These are phyloP conservation scores for Rasamsonia emersonii DNA, from an alignment of 2,329 filamentous ascomycete genomes.

Conservation along the genomic window DNA sequence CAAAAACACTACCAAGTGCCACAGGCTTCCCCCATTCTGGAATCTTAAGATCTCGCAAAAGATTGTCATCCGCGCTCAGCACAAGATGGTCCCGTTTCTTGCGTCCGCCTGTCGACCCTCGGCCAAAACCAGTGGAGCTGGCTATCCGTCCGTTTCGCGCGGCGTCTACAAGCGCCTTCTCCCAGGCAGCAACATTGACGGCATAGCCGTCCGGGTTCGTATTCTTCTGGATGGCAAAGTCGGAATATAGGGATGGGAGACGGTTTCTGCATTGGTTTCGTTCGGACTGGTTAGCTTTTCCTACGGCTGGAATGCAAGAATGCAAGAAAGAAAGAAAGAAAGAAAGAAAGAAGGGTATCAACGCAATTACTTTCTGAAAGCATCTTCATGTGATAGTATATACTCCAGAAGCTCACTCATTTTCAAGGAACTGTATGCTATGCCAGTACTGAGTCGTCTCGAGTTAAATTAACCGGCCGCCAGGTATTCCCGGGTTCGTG, in stretches of 20 bases:
- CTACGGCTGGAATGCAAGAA: not conserved
- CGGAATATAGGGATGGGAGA: constrained; percentile 78
- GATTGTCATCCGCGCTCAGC: constrained; percentile 48
- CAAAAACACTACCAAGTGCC: constrained; percentile 67
- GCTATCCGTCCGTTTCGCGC: constrained; percentile 54
- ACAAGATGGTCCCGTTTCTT: constrained; percentile 40
- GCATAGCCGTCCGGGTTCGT: constrained; percentile 79
- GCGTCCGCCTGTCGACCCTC: constrained; percentile 5
- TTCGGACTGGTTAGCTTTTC: not conserved
- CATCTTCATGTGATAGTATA: constrained; percentile 51
- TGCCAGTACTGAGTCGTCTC: too few relatives aligned
- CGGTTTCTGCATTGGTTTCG: constrained; percentile 51
- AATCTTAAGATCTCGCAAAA: constrained; percentile 64
- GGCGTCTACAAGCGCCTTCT: constrained; percentile 61
- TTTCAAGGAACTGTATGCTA: too few relatives aligned
- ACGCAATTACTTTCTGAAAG: constrained; percentile 48
- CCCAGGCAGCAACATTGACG: constrained; percentile 74
- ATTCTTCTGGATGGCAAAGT: constrained; percentile 65
- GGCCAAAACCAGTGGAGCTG: constrained; percentile 18
- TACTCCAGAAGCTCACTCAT: constrained; percentile 59
- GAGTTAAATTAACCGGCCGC: too few relatives aligned
- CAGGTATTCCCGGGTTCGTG: too few relatives aligned
- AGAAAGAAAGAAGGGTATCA: constrained; percentile 10
- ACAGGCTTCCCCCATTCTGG: constrained; percentile 73
- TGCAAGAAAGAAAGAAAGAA: constrained; percentile 9